Evolutionary conservation across 2,329 filamentous ascomycete genomes (phyloP), one percentile per base, ranked within the genome.

Genomic region (Aspergillus amoenus): DNA sequence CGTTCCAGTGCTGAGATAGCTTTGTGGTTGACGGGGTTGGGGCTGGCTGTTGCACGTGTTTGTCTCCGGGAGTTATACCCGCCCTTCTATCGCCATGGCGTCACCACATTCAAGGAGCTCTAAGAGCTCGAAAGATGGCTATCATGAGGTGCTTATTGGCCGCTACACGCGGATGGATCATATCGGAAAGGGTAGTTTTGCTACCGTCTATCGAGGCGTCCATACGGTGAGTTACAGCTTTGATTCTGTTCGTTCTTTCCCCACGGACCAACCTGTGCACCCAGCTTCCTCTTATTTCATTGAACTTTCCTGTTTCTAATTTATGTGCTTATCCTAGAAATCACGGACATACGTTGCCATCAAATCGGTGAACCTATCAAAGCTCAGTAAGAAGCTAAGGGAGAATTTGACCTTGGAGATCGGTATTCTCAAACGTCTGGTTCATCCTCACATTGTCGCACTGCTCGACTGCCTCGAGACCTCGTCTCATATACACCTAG

Each of bases 141-240:
- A 64, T 21, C 46, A 62, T 27, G 70, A 74, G 58, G 71, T 79
- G 66, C 66, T 72, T 45, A 82, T 94, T 68, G 91, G 92, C 65
- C 86, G 89, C 69, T 97, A 95, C 76, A 84, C 84, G 68, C 87
- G 93, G 69, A 85, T 92, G 66, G 87, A 89, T 66, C 91, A 97
- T 78, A 97, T 97, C 73, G 94, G 94, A 62, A 94, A 94, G 78
- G 94, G 94, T 61, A 97, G 94, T 79, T 99, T 97, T 80, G 94
- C 94, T 64, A 92, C 92, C 65, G 94, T 99, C 64, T 97, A 94
- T 74, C 86, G 89, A 73, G 92, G 90, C 63, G 86, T 87, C 66
- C 90, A 95, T 77, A 89, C 89, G 78, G 92, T 96, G 79, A 77
- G 87, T 78, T 34, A 40, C 18, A 22, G 8, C 17, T 13, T 32